These are phyloP conservation scores for Fonsecaea pedrosoi DNA, from an alignment of 2,329 filamentous ascomycete genomes.

Conservation along the genomic window DNA sequence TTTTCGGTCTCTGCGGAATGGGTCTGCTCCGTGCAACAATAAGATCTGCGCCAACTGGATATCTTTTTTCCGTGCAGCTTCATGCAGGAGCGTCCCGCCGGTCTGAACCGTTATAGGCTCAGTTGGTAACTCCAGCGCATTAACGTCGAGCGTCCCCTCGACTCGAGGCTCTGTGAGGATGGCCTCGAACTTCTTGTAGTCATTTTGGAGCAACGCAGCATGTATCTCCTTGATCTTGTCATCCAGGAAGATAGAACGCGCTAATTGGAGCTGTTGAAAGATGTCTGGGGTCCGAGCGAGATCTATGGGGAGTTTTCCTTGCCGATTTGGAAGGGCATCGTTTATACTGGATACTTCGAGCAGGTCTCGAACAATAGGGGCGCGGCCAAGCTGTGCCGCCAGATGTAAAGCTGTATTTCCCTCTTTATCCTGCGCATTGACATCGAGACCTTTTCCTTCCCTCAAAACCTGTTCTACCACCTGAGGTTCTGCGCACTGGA, in stretches of 20 bases:
- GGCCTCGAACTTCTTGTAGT: conserved; percentile 79
- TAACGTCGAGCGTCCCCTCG: conserved; percentile 87
- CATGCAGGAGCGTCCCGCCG: conserved; percentile 92
- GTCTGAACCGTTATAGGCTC: conserved; percentile 77
- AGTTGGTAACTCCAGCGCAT: conserved; percentile 85
- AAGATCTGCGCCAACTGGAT: conserved; percentile 86
- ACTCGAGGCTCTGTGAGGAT: conserved; percentile 84
- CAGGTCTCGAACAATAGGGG: conserved; percentile 79
- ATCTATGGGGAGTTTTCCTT: conserved; percentile 85
- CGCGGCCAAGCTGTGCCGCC: conserved; percentile 81
- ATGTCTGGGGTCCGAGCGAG: conserved; percentile 91
- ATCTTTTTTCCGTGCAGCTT: conserved; percentile 88
- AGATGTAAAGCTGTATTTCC: conserved; percentile 93
- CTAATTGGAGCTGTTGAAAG: conserved; percentile 91
- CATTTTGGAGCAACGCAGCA: conserved; percentile 71
- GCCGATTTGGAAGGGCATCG: conserved; percentile 82
- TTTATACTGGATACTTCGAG: conserved; percentile 85
- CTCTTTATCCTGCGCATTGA: conserved; percentile 90
- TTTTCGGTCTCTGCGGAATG: conserved; percentile 91
- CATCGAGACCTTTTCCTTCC: conserved; percentile 72
- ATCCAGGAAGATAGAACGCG: conserved; percentile 88
- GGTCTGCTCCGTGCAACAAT: conserved; percentile 91
- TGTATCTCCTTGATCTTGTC: conserved; percentile 84
- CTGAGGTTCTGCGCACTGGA: conserved; percentile 90
- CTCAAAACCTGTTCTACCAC: conserved; percentile 96